Conservation (phyloP, 192 early-diverging fungal species). For the Funneliformis geosporum region DNA sequence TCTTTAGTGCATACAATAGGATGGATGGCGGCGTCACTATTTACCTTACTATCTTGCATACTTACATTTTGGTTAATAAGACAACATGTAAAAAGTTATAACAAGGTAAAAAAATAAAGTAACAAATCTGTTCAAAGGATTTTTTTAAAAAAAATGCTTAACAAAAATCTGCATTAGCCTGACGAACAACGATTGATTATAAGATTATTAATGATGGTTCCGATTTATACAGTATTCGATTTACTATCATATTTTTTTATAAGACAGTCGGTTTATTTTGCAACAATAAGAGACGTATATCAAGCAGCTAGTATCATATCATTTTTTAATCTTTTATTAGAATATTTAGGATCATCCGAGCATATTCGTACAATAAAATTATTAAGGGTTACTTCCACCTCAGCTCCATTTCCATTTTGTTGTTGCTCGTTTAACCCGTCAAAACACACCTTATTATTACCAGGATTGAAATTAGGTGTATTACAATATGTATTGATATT, state of each 20-base stretch:
- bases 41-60: background rate
- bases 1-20: slow-evolving; percentile 1
- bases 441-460: background rate
- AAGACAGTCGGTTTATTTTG: background rate
- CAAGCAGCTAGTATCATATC: background rate
- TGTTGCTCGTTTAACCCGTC: background rate
- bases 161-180: background rate
- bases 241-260: background rate
- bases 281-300: background rate
- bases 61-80: background rate
- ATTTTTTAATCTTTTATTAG: slow-evolving; percentile 14
- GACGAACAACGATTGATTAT: background rate
- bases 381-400: background rate
- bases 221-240: background rate
- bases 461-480: background rate
- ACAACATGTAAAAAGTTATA: background rate
- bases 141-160: background rate
- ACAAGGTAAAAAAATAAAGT: background rate
- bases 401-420: background rate
- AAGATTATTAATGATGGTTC: slow-evolving; percentile 8
- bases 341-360: background rate
- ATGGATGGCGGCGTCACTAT: background rate
- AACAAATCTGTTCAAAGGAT: background rate
- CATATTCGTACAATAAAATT: background rate
- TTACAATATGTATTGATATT: slow-evolving; percentile 7